Conservation (phyloP, 257 asterid species). For the Solanum bukasovii region DNA sequence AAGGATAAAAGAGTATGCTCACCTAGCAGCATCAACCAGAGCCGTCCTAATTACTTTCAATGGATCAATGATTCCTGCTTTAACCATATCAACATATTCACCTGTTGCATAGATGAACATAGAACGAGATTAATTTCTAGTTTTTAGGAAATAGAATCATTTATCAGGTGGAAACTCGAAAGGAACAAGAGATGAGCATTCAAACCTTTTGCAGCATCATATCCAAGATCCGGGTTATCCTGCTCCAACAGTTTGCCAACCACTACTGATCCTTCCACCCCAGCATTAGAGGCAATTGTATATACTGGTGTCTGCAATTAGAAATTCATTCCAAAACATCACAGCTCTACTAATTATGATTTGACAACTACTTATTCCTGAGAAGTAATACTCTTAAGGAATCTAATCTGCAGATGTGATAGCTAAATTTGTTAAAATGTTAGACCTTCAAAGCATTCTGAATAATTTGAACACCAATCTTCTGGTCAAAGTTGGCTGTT, state of each 20-base stretch:
- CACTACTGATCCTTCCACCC: constrained; percentile 30
- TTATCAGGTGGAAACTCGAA: background rate
- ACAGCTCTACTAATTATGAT: background rate
- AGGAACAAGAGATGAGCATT: background rate
- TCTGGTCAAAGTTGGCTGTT: constrained; percentile 38
- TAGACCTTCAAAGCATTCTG: constrained; percentile 40
- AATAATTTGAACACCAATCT: constrained; percentile 37
- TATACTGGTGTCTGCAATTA: constrained; percentile 36
- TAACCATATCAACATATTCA: constrained; percentile 47
- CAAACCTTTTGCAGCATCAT: constrained; percentile 55
- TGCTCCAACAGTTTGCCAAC: constrained; percentile 45
- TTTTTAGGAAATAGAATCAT: background rate
- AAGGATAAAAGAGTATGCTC: background rate
- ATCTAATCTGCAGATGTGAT: background rate
- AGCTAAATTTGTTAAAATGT: background rate
- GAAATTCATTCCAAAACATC: background rate
- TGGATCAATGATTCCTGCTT: constrained; percentile 59
- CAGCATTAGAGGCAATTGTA: constrained; percentile 47
- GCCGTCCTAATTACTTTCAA: constrained; percentile 61
- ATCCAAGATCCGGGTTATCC: constrained; percentile 40
- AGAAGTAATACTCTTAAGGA: background rate
- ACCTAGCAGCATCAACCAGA: constrained; percentile 58
- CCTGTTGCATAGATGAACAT: constrained; percentile 15
- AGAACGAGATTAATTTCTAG: background rate
- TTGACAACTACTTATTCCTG: background rate